Conservation (phyloP, 495 filamentous ascomycete species). For the Penicillium crystallinum region DNA sequence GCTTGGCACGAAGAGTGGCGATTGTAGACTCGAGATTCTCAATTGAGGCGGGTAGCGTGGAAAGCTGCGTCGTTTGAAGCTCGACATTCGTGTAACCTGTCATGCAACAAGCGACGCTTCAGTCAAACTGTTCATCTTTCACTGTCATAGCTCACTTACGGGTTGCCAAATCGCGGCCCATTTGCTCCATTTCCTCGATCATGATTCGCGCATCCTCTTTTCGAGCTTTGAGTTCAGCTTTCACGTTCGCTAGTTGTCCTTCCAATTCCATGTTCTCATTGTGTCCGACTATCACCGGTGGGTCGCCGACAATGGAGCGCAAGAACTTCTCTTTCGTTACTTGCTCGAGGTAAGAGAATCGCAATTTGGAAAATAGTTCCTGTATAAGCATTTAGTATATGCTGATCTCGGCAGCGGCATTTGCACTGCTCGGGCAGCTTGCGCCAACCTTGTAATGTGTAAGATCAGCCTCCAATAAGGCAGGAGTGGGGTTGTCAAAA, state of each 20-base stretch:
- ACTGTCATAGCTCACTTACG: slow-evolving; percentile 24
- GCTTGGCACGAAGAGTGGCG: slow-evolving; percentile 45
- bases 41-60: slow-evolving; percentile 57
- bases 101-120: not conserved
- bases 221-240: slow-evolving; percentile 66
- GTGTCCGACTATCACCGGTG: slow-evolving; percentile 74
- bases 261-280: slow-evolving; percentile 82
- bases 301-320: slow-evolving; percentile 88
- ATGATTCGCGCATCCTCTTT: slow-evolving; percentile 76
- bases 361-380: slow-evolving; percentile 92
- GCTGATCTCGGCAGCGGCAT: not conserved
- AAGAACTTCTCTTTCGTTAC: slow-evolving; percentile 94
- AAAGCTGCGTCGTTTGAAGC: slow-evolving; percentile 54
- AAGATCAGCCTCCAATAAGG: slow-evolving; percentile 77
- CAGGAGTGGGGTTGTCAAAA: slow-evolving; percentile 64
- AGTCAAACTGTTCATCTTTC: not conserved
- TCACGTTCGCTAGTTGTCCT: slow-evolving; percentile 60
- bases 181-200: slow-evolving; percentile 64
- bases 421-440: not conserved
- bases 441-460: slow-evolving; percentile 67
- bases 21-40: slow-evolving; percentile 57
- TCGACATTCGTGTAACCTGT: slow-evolving; percentile 60
- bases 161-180: slow-evolving; percentile 54
- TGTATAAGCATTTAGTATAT: slow-evolving; percentile 17
- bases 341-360: slow-evolving; percentile 76